Conservation (phyloP, 1,284 basidiomycete genomes). For the Garcileccinum viscosum region DNA sequence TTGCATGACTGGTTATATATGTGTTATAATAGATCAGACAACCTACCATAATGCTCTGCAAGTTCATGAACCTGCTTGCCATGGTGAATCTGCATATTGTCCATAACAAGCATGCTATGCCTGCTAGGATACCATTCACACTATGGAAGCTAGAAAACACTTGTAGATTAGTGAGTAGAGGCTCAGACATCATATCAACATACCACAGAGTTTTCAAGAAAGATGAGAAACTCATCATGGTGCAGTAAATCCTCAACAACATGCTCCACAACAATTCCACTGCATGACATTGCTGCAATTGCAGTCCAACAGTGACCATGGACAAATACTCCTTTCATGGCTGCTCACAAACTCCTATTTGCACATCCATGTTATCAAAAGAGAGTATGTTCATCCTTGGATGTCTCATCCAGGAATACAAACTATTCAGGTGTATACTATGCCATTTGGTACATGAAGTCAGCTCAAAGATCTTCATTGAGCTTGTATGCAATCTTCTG, state of each 20-base stretch:
- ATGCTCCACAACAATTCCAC: not conserved
- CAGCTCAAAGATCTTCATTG: not conserved
- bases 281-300: not conserved
- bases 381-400: not conserved
- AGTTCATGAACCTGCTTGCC: not conserved
- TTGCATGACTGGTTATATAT: not conserved
- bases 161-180: not conserved
- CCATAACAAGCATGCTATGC: not conserved
- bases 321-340: not conserved
- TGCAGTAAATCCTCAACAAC: not conserved
- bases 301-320: not conserved
- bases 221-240: not conserved
- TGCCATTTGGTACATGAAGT: not conserved
- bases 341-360: not conserved
- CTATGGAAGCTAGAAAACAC: not conserved
- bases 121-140: not conserved
- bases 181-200: not conserved
- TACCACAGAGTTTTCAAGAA: not conserved
- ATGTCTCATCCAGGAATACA: not conserved
- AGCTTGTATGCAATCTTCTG: not conserved
- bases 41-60: not conserved
- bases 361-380: not conserved
- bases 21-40: not conserved
- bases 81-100: not conserved
- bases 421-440: not conserved